Base-by-base conservation (phyloP, 1,284 basidiomycete species). In the Ganoderma boninense region DNA sequence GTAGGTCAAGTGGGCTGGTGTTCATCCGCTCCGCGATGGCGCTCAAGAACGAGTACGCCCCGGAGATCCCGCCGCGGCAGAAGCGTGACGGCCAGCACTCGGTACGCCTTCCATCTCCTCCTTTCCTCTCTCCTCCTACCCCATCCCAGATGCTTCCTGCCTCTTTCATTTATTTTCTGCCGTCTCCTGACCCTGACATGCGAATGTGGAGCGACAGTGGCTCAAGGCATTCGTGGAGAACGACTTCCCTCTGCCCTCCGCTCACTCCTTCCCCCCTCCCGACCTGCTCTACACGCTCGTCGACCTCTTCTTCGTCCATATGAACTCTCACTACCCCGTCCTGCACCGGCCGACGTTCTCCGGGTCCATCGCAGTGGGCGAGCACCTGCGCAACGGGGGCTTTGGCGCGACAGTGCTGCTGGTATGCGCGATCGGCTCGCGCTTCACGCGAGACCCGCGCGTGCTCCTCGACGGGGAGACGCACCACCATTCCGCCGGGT, bases 281-380 rank as follows among this genome's bases (percentile, higher is more conserved):
- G 92, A 94, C 68, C 83, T 97, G 7, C 85, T 91, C 8, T 72
- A 77, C 0, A 74, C 76, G 0, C 87, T 97, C 26, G 84, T 96
- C 71, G 86, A 92, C n/a, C 81, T 88, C 5, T 96, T 92, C 78
- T 97, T 97, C 77, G 74, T 76, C 0, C 78, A 88, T 49, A 77
- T 87, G 71, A 94, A 95, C 77, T 75, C 80, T 1, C 85, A 89
- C 72, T 79, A 88, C n/a, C 94, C 94, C 1, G 82, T 97, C 8
- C 82, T 97, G 2, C 95, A 97, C 78, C 88, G 90, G 0, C 89
- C 89, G 2, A 90, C 89, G n/a, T 95, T 97, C 74, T 87, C 92
- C 68, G 79, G 81, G 14, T 82, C 86, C 52, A 80, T 94, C 43
- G 78, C 79, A 13, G 84, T 87, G 11, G 85, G 87, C 1, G 77